These are phyloP conservation scores for Sporothrix sp. DNA, from an alignment of 2,329 filamentous ascomycete genomes.

Conservation along the genomic window DNA sequence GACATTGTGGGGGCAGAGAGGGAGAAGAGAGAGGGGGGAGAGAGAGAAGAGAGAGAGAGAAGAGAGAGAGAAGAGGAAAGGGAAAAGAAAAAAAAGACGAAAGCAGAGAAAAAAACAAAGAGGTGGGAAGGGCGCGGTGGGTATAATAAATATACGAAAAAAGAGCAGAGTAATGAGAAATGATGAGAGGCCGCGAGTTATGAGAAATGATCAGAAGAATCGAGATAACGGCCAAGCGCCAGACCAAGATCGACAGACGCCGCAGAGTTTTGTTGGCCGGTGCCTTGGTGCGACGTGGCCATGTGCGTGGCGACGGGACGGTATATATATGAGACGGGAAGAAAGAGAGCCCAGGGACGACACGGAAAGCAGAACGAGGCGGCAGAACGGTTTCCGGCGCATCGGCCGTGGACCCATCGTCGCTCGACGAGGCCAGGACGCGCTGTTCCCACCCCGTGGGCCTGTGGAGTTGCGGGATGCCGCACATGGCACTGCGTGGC, in stretches of 20 bases:
- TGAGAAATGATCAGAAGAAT: no score
- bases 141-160: neutral
- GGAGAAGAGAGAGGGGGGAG: neutral
- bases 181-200: no score
- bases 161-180: neutral
- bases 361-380: neutral
- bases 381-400: no score
- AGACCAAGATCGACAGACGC: neutral
- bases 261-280: neutral
- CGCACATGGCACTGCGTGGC: conserved; percentile 3
- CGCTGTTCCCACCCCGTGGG: neutral
- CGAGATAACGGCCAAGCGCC: no score
- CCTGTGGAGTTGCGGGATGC: neutral
- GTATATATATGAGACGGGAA: neutral
- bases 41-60: neutral
- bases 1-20: conserved; percentile 20
- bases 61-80: neutral
- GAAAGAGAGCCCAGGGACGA: neutral
- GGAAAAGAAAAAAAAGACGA: neutral
- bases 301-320: conserved; percentile 1
- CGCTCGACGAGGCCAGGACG: no score
- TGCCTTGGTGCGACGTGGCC: neutral
- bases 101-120: neutral
- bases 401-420: no score
- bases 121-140: neutral